Base-by-base conservation (phyloP, 2,329 filamentous ascomycete species). In the Sordariomycetes sp. region DNA sequence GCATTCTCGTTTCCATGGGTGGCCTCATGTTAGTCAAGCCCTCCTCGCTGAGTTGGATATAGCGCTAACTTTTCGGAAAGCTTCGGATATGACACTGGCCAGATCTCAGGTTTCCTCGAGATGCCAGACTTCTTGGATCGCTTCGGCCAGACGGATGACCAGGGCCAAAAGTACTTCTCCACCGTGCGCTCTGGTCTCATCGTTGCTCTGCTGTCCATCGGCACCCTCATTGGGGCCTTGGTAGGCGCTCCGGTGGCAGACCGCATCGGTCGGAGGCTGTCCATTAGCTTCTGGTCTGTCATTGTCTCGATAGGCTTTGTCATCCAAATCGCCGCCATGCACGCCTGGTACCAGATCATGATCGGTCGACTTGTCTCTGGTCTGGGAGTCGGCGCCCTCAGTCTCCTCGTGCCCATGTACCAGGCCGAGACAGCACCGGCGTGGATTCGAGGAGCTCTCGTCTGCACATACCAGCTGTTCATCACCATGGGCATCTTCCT, bases 351-450 rank as follows among this genome's bases (percentile, higher is more conserved):
- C 30, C 79, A 84, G 46, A 62, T 82, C 38, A 77, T 78, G 43
- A 60, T 79, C 30, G 80, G 80, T 11, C 64, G 81, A 35, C 71
- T 75, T 45, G 64, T 82, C 12, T 72, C 76, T 11, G 81, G 80
- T 33, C 59, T 83, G 2, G 79, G 79, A 11, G 77, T 86, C 27
- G 81, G 81, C 35, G 73, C 70, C 0, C 54, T 83, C 2, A 77
- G 71, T 8, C 69, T 82, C 5, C 55, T 78, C 10, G 76, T 79
- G 0, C 77, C 78, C n/a, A 79, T 85, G 74, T 85, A 82, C 49
- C 78, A 83, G 46, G 72, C 72, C n/a, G 81, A 86, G 55, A 80
- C 71, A 6, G 73, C 75, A 0, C 81, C 81, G 0, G 67, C 75
- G 11, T 75, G 75, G 51, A 73, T 85, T 32, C 69, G 81, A 42